A percentile compares a stretch with the other conserved stretches of the same genome.
Evolutionary conservation across 106 monocot genomes (phyloP).

Genomic region (Ottelia alismoides): DNA sequence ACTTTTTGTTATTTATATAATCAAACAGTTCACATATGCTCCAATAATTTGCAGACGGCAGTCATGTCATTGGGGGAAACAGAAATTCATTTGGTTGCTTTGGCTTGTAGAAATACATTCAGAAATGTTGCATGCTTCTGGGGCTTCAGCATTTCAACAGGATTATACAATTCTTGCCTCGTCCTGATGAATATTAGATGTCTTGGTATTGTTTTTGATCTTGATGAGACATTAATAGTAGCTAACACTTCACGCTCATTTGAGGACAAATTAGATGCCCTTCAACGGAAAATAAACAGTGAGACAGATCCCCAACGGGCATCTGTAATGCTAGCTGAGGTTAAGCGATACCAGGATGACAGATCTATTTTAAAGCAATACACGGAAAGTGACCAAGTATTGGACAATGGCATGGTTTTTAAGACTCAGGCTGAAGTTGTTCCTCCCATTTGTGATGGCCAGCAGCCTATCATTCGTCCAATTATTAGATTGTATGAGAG

Average conservation of each 20-base stretch:
- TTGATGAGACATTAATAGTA: slow-evolving; percentile 95
- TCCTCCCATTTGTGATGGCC: slow-evolving; percentile 61
- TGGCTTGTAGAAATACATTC: slow-evolving; percentile 55
- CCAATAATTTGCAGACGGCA: slow-evolving; percentile 94
- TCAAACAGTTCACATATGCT: too few relatives aligned
- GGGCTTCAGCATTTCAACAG: slow-evolving; percentile 47
- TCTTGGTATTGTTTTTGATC: slow-evolving; percentile 97
- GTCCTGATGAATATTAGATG: slow-evolving; percentile 86
- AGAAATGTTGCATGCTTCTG: slow-evolving; percentile 59
- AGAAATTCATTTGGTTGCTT: slow-evolving; percentile 92
- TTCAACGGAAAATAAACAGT: slow-evolving; percentile 66
- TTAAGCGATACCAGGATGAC: slow-evolving; percentile 98
- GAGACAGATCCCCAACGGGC: slow-evolving; percentile 73
- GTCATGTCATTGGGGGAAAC: slow-evolving; percentile 62
- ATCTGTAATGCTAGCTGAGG: slow-evolving; percentile 64
- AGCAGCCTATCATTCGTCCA: slow-evolving; percentile 73
- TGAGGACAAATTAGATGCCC: slow-evolving; percentile 79
- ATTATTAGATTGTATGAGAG: slow-evolving; percentile 84
- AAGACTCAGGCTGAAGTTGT: slow-evolving; percentile 77
- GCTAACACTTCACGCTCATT: slow-evolving; percentile 95
- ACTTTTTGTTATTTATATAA: too few relatives aligned
- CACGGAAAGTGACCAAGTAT: slow-evolving; percentile 77
- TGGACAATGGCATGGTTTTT: slow-evolving; percentile 74
- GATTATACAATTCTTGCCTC: slow-evolving; percentile 75
- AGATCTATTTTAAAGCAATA: slow-evolving; percentile 89